These are phyloP conservation scores for Stromatinia cepivora DNA, from an alignment of 2,329 filamentous ascomycete species.

Conservation along the genomic window DNA sequence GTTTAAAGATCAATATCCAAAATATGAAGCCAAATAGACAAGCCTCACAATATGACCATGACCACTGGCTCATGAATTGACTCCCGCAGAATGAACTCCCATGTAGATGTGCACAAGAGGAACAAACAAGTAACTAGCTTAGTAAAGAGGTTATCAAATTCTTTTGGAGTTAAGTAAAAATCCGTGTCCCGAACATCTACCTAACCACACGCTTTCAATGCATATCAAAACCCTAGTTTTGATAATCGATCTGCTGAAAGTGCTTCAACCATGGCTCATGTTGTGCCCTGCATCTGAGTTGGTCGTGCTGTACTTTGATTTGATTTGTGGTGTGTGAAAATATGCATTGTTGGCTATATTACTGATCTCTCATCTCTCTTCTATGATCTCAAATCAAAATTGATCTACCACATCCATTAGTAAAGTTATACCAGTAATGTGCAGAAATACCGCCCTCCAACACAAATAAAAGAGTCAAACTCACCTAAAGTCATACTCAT, in stretches of 20 bases:
- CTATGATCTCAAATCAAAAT: constrained; percentile 30
- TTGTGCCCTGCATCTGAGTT: neutral
- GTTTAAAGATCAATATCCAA: neutral
- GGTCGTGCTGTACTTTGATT: neutral
- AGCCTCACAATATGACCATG: neutral
- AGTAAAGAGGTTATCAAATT: neutral
- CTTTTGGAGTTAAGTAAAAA: neutral
- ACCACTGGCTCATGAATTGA: neutral
- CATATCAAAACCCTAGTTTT: neutral
- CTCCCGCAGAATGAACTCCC: no score
- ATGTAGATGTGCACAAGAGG: neutral
- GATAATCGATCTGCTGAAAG: neutral
- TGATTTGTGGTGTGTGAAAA: neutral
- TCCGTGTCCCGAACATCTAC: neutral
- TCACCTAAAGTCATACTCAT: constrained; percentile 73
- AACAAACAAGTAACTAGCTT: no score
- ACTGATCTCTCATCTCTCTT: neutral
- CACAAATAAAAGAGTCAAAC: constrained; percentile 37
- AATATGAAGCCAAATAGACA: neutral
- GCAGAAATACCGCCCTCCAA: neutral
- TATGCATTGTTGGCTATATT: neutral
- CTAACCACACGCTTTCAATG: neutral
- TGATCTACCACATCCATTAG: constrained; percentile 31
- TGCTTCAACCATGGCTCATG: neutral
- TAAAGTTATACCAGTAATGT: constrained; percentile 17